These are phyloP conservation scores for Aspergillus tanneri DNA, from an alignment of 2,329 filamentous ascomycete species.

Conservation along the genomic window DNA sequence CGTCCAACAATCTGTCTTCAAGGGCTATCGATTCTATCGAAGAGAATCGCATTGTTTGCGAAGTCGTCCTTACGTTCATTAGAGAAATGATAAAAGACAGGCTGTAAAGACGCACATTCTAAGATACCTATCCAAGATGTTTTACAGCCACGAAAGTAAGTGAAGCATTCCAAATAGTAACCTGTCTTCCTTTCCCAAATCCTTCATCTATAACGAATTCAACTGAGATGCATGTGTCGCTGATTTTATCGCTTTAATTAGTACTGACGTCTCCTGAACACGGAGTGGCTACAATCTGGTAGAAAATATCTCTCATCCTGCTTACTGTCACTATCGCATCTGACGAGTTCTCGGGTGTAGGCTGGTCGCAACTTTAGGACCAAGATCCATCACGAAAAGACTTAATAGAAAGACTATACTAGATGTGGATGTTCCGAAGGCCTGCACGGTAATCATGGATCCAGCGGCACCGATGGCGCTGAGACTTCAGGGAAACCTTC, in stretches of 20 bases:
- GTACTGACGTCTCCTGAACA: slow-evolving; percentile 83
- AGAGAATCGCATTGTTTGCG: no score
- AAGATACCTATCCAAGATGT: slow-evolving; percentile 61
- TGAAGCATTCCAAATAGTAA: no score
- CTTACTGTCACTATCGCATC: neutral
- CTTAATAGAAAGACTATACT: slow-evolving; percentile 84
- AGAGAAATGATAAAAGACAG: no score
- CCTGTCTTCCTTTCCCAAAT: neutral
- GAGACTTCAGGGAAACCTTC: slow-evolving; percentile 81
- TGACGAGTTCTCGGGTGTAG: slow-evolving; percentile 46
- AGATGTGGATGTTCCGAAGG: slow-evolving; percentile 80
- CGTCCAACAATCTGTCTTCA: no score
- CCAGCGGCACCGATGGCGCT: slow-evolving; percentile 85
- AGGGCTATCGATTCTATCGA: no score
- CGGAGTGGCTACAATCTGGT: slow-evolving; percentile 95
- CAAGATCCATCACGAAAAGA: slow-evolving; percentile 67
- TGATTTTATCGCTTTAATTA: slow-evolving; percentile 30
- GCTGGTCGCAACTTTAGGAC: slow-evolving; percentile 86
- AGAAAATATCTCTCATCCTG: slow-evolving; percentile 29
- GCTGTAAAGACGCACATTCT: no score
- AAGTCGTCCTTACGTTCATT: no score
- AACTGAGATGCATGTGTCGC: neutral
- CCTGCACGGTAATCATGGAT: slow-evolving; percentile 83
- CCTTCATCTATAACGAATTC: neutral
- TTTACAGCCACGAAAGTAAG: slow-evolving; percentile 93